Evolutionary conservation across 164 flowering plant genomes (phyloP), one percentile per base, ranked within the genome.

Genomic region (Vitis vinifera): DNA sequence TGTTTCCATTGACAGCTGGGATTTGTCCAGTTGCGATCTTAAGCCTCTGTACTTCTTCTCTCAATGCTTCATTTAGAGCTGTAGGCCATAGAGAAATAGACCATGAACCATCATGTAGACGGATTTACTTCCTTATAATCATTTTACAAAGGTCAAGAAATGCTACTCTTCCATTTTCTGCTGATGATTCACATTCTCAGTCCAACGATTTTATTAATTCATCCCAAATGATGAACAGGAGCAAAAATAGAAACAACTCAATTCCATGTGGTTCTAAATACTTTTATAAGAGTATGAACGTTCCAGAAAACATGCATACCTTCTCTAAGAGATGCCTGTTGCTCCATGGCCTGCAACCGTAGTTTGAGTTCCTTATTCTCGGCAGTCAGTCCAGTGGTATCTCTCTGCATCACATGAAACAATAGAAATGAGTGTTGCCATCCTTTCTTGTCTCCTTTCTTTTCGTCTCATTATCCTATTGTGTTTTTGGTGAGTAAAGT

Each of bases 301-400:
- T n/a, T 12, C 1, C 14, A 29, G 12, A 62, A 64, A 57, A 13
- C 55, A 68, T 4, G 17, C 71, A 55, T 90, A 96, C 99, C 99
- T 72, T 96, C 97, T 79, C 93, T 87, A 67, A 96, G 95, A 55
- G 91, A 89, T 71, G 98, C 98, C 80, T 96, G 94, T 71, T 95
- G 99, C 79, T 90, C 94, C 93, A 93, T 74, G 57, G 97, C 93
- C 73, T 93, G 97, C 77, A 96, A 74, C 68, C 96, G 88, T 73
- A 96, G 71, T 66, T 88, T 90, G 70, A 96, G 98, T 73, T 96
- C 98, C 80, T 88, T 93, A 78, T 96, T 96, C 80, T 89, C 95
- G n/a, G 80, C 12, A 48, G 88, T 86, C 82, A 96, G 72, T 19
- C 89, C 97, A 71, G 80, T 75, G 3, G 97, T 88, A 77, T 93